Base-by-base conservation (phyloP, 2,329 filamentous ascomycete species). In the Ophiostoma populinum region DNA sequence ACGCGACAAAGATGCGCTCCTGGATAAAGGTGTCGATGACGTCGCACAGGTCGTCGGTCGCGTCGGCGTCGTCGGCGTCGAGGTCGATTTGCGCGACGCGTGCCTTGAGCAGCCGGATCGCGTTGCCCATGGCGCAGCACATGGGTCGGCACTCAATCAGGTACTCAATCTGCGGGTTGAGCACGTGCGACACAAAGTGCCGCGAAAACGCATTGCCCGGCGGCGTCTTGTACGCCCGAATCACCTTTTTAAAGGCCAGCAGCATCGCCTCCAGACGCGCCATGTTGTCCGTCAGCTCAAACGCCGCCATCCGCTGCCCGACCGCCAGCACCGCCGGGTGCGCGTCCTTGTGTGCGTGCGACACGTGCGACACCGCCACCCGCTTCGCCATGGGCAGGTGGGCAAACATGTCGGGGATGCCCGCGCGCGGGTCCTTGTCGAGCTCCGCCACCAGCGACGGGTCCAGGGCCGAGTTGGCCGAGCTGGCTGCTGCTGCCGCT, bases 61-160 rank as follows among this genome's bases (percentile, higher is more conserved):
- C 86, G 32, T 81, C 74, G 15, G 71, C 60, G 51, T 98, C 87
- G 20, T 81, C 74, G 2, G 78, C 70, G 46, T 86, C 80, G 26
- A 87, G 83, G 48, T 94, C 85, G 39, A 94, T 76, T 46, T 83
- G 83, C 48, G 82, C 80, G 51, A 98, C 87, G 49, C 83, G 74
- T 32, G 93, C 72, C 62, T 98, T 98, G 33, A 98, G 67, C 66
- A 85, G 87, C 36, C 90, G 74, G 51, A 98, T 92, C 24, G 85
- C 85, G 54, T 95, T 98, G 41, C 90, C 90, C 76, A 95, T 93
- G 42, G 82, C 83, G 56, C 93, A 90, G 45, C 82, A 92, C 58
- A 98, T 80, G 22, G 90, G 86, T n/a, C 90, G 76, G 51, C 86
- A 94, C 45, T 83, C 83, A 40, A 82, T 81, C 41, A 98, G 69